phyloP scores from a whole-genome alignment of 2,329 filamentous ascomycete genomes.

The Knufia fluminis region DNA sequence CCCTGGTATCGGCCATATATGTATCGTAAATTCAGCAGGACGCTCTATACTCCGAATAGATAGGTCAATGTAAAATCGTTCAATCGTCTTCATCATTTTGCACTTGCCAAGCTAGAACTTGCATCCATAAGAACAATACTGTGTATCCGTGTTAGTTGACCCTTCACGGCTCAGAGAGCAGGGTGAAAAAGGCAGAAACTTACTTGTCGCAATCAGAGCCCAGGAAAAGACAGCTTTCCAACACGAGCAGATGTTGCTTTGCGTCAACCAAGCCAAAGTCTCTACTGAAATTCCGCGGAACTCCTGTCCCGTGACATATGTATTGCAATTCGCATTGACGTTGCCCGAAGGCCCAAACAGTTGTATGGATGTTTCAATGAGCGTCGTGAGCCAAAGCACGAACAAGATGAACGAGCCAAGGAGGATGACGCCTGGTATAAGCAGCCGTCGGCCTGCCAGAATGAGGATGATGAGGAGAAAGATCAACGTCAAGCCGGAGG shows the following conservation, averaged over 20 bases:
- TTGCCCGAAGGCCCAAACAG: slow-evolving; percentile 49
- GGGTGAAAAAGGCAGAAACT: background rate
- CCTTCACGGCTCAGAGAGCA: background rate
- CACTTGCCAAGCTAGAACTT: slow-evolving; percentile 52
- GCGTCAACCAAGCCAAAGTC: slow-evolving; percentile 54
- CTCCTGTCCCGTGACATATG: slow-evolving; percentile 42
- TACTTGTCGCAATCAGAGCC: slow-evolving; percentile 45
- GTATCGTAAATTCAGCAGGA: background rate
- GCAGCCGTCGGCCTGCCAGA: slow-evolving; percentile 46
- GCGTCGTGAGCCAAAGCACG: slow-evolving; percentile 51
- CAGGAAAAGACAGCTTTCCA: slow-evolving; percentile 57
- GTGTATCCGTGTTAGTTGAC: slow-evolving; percentile 21
- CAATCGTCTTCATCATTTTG: slow-evolving; percentile 36
- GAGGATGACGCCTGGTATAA: slow-evolving; percentile 52
- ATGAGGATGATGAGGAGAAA: slow-evolving; percentile 51
- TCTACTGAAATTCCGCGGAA: slow-evolving; percentile 41
- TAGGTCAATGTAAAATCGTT: background rate
- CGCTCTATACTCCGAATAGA: background rate
- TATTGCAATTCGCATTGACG: slow-evolving; percentile 51
- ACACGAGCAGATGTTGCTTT: slow-evolving; percentile 53
- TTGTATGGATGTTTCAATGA: slow-evolving; percentile 56
- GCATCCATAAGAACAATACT: slow-evolving; percentile 59
- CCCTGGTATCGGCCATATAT: background rate
- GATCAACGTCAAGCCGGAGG: slow-evolving; percentile 46
- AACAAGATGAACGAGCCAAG: slow-evolving; percentile 53